Evolutionary conservation across 23 red algal genomes (phyloP).

Genomic region (Chondrus crispus): DNA sequence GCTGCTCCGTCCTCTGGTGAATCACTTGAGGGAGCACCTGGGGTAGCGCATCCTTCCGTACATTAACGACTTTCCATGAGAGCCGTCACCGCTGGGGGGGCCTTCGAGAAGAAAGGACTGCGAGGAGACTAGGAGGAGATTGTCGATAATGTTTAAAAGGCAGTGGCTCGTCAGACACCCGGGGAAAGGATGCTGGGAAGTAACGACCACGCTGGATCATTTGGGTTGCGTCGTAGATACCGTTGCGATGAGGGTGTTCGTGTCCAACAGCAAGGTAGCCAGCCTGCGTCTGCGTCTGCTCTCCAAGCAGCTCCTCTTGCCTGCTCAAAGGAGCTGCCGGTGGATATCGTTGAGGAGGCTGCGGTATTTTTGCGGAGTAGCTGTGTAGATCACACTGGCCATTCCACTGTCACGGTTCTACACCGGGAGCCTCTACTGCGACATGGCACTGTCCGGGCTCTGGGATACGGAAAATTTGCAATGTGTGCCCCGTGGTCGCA

Average conservation of each 20-base stretch:
- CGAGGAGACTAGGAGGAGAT: not conserved
- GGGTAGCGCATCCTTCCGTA: not conserved
- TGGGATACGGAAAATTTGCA: not conserved
- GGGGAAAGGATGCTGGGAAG: not conserved
- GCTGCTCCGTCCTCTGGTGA: not conserved
- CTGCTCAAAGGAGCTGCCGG: not conserved
- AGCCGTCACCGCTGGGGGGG: not conserved
- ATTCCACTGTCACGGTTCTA: not conserved
- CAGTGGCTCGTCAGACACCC: not conserved
- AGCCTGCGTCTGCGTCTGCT: not conserved
- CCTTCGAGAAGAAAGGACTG: not conserved
- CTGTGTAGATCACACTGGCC: not conserved
- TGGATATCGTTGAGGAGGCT: not conserved
- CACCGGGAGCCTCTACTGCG: not conserved
- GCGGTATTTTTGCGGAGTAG: not conserved
- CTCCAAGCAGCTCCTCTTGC: not conserved
- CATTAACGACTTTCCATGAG: not conserved
- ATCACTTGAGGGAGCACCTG: not conserved
- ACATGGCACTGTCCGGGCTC: not conserved
- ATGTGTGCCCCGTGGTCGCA: not conserved
- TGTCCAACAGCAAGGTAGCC: not conserved
- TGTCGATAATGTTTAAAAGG: not conserved
- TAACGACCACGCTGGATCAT: not conserved
- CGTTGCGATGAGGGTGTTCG: not conserved
- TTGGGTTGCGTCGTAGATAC: not conserved